Conservation (phyloP, 352 stramenopile genomes). For the Globisporangium canariense region DNA sequence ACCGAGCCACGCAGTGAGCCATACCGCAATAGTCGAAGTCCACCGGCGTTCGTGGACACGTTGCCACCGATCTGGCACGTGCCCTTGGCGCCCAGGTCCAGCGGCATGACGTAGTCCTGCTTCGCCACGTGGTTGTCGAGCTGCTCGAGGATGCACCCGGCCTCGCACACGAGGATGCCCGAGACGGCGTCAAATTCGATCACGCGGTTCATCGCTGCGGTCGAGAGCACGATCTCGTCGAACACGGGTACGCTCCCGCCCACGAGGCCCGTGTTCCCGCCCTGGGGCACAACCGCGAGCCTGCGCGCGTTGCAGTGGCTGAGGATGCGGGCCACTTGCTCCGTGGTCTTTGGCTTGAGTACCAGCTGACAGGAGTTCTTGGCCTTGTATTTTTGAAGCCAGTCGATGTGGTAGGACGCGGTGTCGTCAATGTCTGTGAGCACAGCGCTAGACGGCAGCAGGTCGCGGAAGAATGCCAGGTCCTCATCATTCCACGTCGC, state of each 20-base stretch:
- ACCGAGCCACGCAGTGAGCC: slow-evolving; percentile 93
- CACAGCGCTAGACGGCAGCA: slow-evolving; percentile 54
- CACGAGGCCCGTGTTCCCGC: slow-evolving; percentile 96
- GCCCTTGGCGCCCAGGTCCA: slow-evolving; percentile 96
- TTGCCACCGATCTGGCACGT: slow-evolving; percentile 97
- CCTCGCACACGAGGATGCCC: slow-evolving; percentile 81
- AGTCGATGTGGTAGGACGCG: slow-evolving; percentile 69
- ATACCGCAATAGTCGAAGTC: slow-evolving; percentile 92
- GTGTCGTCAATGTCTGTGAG: slow-evolving; percentile 70
- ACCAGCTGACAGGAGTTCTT: slow-evolving; percentile 54
- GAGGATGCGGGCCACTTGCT: slow-evolving; percentile 87
- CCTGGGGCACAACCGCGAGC: slow-evolving; percentile 93
- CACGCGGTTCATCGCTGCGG: slow-evolving; percentile 91
- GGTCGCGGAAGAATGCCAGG: slow-evolving; percentile 56
- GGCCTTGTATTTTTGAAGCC: slow-evolving; percentile 83
- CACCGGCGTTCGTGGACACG: slow-evolving; percentile 94
- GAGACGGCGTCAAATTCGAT: slow-evolving; percentile 86
- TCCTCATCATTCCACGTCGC: slow-evolving; percentile 56
- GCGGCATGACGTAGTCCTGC: slow-evolving; percentile 88
- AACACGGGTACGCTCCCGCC: slow-evolving; percentile 90
- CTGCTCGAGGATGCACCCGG: slow-evolving; percentile 94
- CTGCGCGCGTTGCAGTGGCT: slow-evolving; percentile 89
- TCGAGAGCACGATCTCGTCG: slow-evolving; percentile 94
- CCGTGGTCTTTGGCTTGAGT: slow-evolving; percentile 80
- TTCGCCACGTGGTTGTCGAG: slow-evolving; percentile 87